Conservation (phyloP, 148 eudicot genomes). For the Cornus florida region DNA sequence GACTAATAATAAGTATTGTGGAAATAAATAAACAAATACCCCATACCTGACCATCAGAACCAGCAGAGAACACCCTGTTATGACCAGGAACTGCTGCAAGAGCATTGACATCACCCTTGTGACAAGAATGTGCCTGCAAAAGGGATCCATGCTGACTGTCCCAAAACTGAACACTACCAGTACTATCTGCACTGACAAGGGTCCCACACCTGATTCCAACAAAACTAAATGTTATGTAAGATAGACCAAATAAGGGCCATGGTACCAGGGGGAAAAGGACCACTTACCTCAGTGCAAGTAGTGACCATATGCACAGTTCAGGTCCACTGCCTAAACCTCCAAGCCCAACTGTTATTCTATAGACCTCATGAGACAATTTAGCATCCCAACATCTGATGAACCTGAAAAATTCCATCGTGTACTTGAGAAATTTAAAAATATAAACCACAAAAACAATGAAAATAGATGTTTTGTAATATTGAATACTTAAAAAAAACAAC, state of each 20-base stretch:
- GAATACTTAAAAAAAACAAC: background rate
- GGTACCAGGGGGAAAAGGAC: background rate
- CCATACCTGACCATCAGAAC: slow-evolving; percentile 94
- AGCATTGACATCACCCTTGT: slow-evolving; percentile 89
- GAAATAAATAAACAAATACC: background rate
- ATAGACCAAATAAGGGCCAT: background rate
- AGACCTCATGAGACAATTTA: slow-evolving; percentile 50
- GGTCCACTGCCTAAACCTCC: slow-evolving; percentile 75
- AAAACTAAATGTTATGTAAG: slow-evolving; percentile 1
- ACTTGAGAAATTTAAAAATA: background rate
- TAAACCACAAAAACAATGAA: too few relatives aligned
- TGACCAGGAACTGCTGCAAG: slow-evolving; percentile 82
- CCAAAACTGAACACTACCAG: slow-evolving; percentile 95
- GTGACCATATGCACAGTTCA: slow-evolving; percentile 89
- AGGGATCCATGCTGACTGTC: slow-evolving; percentile 82
- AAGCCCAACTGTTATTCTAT: slow-evolving; percentile 85
- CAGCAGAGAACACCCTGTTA: slow-evolving; percentile 83
- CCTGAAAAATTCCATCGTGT: slow-evolving; percentile 37
- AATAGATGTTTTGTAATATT: background rate
- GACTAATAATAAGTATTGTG: background rate
- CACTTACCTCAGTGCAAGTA: slow-evolving; percentile 75
- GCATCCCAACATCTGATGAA: slow-evolving; percentile 88
- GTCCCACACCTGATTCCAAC: slow-evolving; percentile 57
- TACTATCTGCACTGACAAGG: slow-evolving; percentile 93
- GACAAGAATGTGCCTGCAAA: slow-evolving; percentile 77